Evolutionary conservation across 2,329 filamentous ascomycete species (phyloP).

Genomic region (Aspergillus aculeatus): DNA sequence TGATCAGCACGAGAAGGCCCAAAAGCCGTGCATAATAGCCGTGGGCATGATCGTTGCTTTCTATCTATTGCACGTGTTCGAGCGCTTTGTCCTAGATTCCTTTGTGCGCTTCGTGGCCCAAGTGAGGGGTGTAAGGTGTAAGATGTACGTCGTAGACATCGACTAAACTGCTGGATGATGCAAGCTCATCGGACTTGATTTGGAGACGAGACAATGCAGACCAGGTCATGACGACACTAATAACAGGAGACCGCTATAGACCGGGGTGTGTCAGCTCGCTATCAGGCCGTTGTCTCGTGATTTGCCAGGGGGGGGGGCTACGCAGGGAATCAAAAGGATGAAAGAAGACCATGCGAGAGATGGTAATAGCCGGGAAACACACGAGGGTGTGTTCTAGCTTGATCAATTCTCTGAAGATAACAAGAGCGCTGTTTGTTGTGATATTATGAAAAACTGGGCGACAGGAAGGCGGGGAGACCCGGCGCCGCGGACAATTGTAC

Average conservation of each 20-base stretch:
- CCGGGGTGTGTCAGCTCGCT: neutral
- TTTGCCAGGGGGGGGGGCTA: neutral
- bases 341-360: neutral
- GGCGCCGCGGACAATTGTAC: neutral
- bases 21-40: neutral
- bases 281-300: neutral
- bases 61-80: neutral
- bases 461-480: neutral
- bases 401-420: neutral
- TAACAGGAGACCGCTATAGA: neutral
- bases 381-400: neutral
- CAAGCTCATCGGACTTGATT: neutral
- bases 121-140: neutral
- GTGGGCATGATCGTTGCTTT: neutral
- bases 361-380: neutral
- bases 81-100: neutral
- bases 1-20: neutral
- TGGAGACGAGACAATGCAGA: neutral
- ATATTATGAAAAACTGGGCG: neutral
- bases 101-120: neutral
- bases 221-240: neutral
- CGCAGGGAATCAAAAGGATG: neutral
- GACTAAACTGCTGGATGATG: neutral
- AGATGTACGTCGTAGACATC: neutral
- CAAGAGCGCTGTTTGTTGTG: neutral